Conservation (phyloP, 2,329 filamentous ascomycete genomes). For the Penicillium thymicola region DNA sequence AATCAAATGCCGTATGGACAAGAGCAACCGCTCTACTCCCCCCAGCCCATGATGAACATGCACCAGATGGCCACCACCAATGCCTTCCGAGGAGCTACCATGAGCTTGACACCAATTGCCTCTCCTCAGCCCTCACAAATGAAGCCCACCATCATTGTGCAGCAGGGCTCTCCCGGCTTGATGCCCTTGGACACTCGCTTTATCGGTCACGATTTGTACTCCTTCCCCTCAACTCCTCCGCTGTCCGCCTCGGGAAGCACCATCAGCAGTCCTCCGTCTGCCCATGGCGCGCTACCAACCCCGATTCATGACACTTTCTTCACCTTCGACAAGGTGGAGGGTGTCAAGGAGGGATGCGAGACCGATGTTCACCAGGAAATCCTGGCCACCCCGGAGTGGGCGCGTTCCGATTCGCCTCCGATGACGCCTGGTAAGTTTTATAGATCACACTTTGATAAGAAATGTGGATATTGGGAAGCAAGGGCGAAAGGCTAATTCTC, state of each 20-base stretch:
- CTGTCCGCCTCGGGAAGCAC: conserved; percentile 81
- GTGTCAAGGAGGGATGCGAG: conserved; percentile 68
- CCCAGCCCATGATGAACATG: conserved; percentile 46
- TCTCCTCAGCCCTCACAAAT: conserved; percentile 71
- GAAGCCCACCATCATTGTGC: conserved; percentile 69
- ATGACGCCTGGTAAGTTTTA: conserved; percentile 79
- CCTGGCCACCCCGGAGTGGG: conserved; percentile 71
- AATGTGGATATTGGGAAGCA: conserved; percentile 6
- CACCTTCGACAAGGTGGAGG: conserved; percentile 63
- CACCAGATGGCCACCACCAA: conserved; percentile 43
- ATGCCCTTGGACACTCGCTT: conserved; percentile 73
- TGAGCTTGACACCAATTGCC: conserved; percentile 63
- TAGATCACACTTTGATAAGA: conserved; percentile 5
- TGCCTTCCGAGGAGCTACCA: conserved; percentile 38
- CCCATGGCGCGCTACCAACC: conserved; percentile 73
- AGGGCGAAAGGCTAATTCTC: conserved; percentile 28
- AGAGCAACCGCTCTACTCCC: conserved; percentile 37
- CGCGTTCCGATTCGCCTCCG: conserved; percentile 73
- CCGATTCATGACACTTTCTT: conserved; percentile 78
- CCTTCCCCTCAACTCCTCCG: conserved; percentile 81
- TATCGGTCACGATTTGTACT: conserved; percentile 59
- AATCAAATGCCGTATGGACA: conserved; percentile 34
- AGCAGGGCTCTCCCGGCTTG: conserved; percentile 54
- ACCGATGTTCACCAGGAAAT: conserved; percentile 68
- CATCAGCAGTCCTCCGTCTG: conserved; percentile 77